Evolutionary conservation across 2,329 filamentous ascomycete genomes (phyloP).

Genomic region (Talaromyces amestolkiae): DNA sequence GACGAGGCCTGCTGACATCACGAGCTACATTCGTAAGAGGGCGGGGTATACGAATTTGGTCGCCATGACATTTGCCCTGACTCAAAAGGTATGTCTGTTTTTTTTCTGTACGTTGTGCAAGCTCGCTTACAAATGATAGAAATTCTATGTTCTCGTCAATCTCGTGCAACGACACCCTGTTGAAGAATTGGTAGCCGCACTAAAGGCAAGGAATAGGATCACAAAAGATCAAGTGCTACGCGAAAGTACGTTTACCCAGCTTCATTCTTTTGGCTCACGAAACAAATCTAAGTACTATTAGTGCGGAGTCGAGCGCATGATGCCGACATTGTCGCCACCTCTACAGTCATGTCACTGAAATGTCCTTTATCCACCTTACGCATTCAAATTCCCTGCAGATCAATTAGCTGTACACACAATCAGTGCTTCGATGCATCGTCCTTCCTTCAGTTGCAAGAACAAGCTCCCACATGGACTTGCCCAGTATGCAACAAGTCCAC

Average conservation of each 20-base stretch:
- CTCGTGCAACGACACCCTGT: slow-evolving; percentile 73
- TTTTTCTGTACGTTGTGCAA: slow-evolving; percentile 16
- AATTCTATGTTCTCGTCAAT: slow-evolving; percentile 69
- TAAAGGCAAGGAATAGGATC: slow-evolving; percentile 69
- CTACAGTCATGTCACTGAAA: slow-evolving; percentile 84
- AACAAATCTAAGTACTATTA: slow-evolving; percentile 39
- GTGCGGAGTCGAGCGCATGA: slow-evolving; percentile 80
- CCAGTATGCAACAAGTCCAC: slow-evolving; percentile 86
- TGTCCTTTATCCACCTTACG: slow-evolving; percentile 86
- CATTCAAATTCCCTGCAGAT: slow-evolving; percentile 75
- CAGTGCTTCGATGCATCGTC: slow-evolving; percentile 93
- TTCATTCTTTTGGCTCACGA: neutral
- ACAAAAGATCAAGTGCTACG: slow-evolving; percentile 76
- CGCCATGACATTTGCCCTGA: slow-evolving; percentile 87
- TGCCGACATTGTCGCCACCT: slow-evolving; percentile 83
- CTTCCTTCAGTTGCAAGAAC: slow-evolving; percentile 90
- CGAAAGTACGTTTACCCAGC: slow-evolving; percentile 64
- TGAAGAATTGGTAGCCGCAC: slow-evolving; percentile 65
- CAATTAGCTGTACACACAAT: slow-evolving; percentile 77
- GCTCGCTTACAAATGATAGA: slow-evolving; percentile 49
- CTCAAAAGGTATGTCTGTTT: slow-evolving; percentile 66
- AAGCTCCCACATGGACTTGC: slow-evolving; percentile 95
- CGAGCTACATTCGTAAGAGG: slow-evolving; percentile 67
- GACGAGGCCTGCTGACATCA: slow-evolving; percentile 90
- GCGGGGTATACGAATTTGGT: slow-evolving; percentile 71